Conservation (phyloP, 2,329 filamentous ascomycete species). For the Hypomyces perniciosus region DNA sequence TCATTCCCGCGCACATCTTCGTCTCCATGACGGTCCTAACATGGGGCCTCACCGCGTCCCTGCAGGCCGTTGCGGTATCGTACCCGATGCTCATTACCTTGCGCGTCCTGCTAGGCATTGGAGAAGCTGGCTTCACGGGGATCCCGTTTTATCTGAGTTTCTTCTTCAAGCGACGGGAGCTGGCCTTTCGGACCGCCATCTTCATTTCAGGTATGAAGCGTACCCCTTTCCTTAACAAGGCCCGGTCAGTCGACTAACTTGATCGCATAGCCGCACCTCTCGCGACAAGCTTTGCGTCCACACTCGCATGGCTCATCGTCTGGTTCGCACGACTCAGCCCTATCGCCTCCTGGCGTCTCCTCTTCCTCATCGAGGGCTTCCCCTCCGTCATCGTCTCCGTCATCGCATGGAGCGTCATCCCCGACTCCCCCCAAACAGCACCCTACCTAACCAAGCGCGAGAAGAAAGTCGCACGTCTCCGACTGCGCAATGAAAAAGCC, state of each 20-base stretch:
- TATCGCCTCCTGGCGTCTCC: conserved; percentile 76
- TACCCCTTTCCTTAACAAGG: too few relatives aligned
- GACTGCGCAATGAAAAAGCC: conserved; percentile 51
- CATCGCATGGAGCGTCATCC: conserved; percentile 67
- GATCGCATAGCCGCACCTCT: conserved; percentile 67
- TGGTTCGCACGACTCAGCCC: conserved; percentile 58
- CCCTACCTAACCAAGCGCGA: conserved; percentile 57
- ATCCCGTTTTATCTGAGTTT: conserved; percentile 60
- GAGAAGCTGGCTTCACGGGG: conserved; percentile 60
- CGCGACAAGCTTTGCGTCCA: conserved; percentile 72
- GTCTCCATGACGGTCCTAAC: conserved; percentile 59
- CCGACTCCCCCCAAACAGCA: conserved; percentile 66
- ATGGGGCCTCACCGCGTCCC: conserved; percentile 73
- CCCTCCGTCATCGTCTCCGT: conserved; percentile 71
- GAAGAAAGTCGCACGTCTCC: conserved; percentile 63
- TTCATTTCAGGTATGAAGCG: conserved; percentile 63
- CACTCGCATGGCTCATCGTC: conserved; percentile 72
- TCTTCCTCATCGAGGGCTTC: conserved; percentile 81
- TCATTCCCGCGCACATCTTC: conserved; percentile 56
- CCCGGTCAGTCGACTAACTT: conserved; percentile 18
- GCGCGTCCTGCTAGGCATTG: conserved; percentile 53
- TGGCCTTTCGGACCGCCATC: conserved; percentile 78
- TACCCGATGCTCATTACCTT: conserved; percentile 54
- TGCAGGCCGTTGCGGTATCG: conserved; percentile 61
- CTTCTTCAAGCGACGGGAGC: conserved; percentile 61